These are phyloP conservation scores for Trichomonascaceae sp. DNA, from an alignment of 1,139 yeast species.

Conservation along the genomic window DNA sequence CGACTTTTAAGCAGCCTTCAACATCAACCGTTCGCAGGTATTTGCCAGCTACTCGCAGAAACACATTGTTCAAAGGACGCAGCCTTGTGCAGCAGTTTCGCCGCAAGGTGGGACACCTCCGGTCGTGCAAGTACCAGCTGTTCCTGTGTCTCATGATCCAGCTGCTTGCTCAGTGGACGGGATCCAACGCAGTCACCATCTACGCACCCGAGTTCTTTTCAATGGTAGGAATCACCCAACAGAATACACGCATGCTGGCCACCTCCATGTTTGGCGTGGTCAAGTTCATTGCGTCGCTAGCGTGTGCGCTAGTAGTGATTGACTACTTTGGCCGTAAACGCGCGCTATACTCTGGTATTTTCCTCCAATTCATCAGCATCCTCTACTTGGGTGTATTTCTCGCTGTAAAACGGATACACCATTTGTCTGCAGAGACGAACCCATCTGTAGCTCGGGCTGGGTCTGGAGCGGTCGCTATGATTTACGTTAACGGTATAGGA, in stretches of 20 bases:
- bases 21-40: too few species aligned
- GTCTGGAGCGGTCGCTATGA: slow-evolving; percentile 31
- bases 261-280: slow-evolving; percentile 42
- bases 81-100: too few species aligned
- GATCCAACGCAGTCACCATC: slow-evolving; percentile 50
- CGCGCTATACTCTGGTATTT: slow-evolving; percentile 31
- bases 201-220: slow-evolving; percentile 39
- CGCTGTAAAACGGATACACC: slow-evolving; percentile 21
- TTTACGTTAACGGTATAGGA: slow-evolving; percentile 42
- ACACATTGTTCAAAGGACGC: neutral
- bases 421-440: neutral
- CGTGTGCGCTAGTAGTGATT: slow-evolving; percentile 35
- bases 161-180: slow-evolving; percentile 48
- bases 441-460: slow-evolving; percentile 19
- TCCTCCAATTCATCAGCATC: slow-evolving; percentile 25
- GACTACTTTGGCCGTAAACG: slow-evolving; percentile 37
- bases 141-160: slow-evolving; percentile 25
- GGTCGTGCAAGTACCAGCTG: slow-evolving; percentile 2
- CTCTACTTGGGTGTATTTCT: slow-evolving; percentile 35
- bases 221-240: slow-evolving; percentile 33
- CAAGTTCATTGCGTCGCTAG: slow-evolving; percentile 32
- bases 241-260: slow-evolving; percentile 28
- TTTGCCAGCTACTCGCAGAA: too few species aligned
- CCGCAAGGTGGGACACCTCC: too few species aligned
- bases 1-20: neutral